Base-by-base conservation (phyloP, 202 grass and related monocot species). In the Dendrocalamus latiflorus region DNA sequence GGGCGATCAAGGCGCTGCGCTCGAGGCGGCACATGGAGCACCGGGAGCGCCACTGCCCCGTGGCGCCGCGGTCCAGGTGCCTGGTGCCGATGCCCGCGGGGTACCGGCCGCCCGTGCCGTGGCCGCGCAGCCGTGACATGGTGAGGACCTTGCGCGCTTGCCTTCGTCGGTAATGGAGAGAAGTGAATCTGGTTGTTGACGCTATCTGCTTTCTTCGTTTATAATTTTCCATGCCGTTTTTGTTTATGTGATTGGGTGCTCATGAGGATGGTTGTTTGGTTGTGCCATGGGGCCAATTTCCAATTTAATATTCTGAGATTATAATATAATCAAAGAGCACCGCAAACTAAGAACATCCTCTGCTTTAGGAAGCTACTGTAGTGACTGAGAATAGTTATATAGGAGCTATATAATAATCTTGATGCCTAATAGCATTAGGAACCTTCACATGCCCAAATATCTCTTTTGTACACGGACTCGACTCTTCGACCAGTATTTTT, bases 101-200 rank as follows among this genome's bases (percentile, higher is more conserved):
- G 8, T 98, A 95, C 85, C 83, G 55, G 77, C 49, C 69, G 14
- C 93, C 87, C 5, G 83, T 98, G 72, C 89, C 91, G 41, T 95
- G 95, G 95, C 95, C 95, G 72, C 88, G 47, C 20, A 98, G 93
- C 85, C 92, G 89, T 95, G 93, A 95, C 80, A 98, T 95, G 93
- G 93, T 98, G 88, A 90, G 88, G 68, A 82, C 39, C 37, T 72
- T 54, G 61, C 66, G 9, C 18, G 73, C 83, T 86, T 86, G 78
- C 83, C 88, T 72, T 50, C 26, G 57, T 86, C 64, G 86, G 89
- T 87, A 79, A 94, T 90, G 55, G 77, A 85, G 55, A 33, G 84
- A 81, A 75, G 60, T 58, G 30, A 33, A 58, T 73, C 57, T 82
- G 78, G 45, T 68, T 78, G 48, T 71, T 65, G 44, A 56, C 72